Base-by-base conservation (phyloP, 2,329 filamentous ascomycete genomes). In the Fusarium staphyleae region DNA sequence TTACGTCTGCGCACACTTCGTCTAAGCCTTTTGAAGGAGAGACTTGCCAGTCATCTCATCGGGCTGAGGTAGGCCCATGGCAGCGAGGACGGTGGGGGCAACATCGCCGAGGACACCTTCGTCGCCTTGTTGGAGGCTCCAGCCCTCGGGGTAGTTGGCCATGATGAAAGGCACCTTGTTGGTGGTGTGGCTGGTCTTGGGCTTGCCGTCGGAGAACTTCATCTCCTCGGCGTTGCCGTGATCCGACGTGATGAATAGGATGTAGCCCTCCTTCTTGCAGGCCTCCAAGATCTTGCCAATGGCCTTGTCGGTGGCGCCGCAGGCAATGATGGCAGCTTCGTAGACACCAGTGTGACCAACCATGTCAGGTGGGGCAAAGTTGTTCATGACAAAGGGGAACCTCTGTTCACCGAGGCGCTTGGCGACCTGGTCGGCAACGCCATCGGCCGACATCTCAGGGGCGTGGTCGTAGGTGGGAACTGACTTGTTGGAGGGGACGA, bases 171-270 rank as follows among this genome's bases (percentile, higher is more conserved):
- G 95, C 46, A 99, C 95, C 66, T 95, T 95, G 84, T 99, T 99
- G 65, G 89, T 93, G 37, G 95, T 99, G 82, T 99, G 95, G 44
- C 90, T 93, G 8, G 95, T 99, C 86, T 99, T 99, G 68, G 95
- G 95, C 73, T 91, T 96, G 74, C 93, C 92, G 74, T 97, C 90
- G 66, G 90, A 80, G 72, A 92, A 98, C 77, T 98, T 89, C 95
- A 99, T 99, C 81, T 99, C 95, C 80, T 99, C 95, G 51, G 95
- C 95, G 71, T 99, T 99, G 70, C 93, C 95, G 77, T 99, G 95
- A 75, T 99, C 95, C 24, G 93, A 83, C 5, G 95, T 99, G 75
- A 99, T 89, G 80, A 98, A 98, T 36, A 99, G 86, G 52, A 95
- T 81, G 74, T 99, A 99, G 60, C 88, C 89, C 72, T 93, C 84